Evolutionary conservation across 2,329 filamentous ascomycete genomes (phyloP).

Genomic region (Hymenoscyphus occultus): DNA sequence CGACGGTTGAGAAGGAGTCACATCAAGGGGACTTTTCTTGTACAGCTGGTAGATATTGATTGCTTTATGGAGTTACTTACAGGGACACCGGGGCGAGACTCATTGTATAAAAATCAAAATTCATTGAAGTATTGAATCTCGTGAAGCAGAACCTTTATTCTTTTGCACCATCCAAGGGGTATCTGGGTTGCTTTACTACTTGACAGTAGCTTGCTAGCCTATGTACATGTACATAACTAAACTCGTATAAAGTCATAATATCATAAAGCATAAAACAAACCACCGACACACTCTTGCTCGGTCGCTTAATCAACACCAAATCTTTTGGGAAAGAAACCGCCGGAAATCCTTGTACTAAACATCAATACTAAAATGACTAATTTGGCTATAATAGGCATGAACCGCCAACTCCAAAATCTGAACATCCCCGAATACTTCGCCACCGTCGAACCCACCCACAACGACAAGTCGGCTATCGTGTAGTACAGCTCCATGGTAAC

Average conservation of each 20-base stretch:
- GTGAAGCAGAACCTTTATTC: background rate
- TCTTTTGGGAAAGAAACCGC: background rate
- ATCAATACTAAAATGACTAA: constrained; percentile 69
- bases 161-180: background rate
- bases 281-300: background rate
- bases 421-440: constrained; percentile 65
- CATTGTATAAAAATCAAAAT: background rate
- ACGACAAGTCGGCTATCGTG: constrained; percentile 63
- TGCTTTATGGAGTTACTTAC: background rate
- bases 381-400: constrained; percentile 70
- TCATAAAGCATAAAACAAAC: constrained; percentile 18
- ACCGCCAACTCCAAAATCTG: constrained; percentile 66
- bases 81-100: background rate
- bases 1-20: background rate
- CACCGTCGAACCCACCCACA: constrained; percentile 66
- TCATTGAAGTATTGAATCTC: background rate
- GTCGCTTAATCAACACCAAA: constrained; percentile 1
- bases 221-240: constrained; percentile 6
- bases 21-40: background rate
- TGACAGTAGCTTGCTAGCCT: background rate
- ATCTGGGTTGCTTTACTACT: background rate
- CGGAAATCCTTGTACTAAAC: constrained; percentile 42
- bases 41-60: background rate
- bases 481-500: constrained; percentile 64
- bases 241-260: constrained; percentile 22